Evolutionary conservation across 2,329 filamentous ascomycete species (phyloP).

Genomic region (Pseudogymnoascus sp.): DNA sequence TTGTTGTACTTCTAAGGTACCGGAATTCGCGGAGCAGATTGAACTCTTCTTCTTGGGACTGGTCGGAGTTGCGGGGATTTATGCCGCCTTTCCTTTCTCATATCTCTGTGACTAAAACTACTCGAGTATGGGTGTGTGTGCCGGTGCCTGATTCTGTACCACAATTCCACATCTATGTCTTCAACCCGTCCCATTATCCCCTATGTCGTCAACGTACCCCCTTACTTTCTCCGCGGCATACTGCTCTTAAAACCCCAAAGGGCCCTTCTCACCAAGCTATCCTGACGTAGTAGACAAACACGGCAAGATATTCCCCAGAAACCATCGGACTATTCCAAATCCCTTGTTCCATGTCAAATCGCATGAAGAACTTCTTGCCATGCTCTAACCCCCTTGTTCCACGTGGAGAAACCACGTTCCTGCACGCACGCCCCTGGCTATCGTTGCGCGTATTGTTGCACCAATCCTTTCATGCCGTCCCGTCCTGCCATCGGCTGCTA

Average conservation of each 20-base stretch:
- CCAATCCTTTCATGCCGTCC: not conserved
- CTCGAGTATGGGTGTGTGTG: not conserved
- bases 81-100: not conserved
- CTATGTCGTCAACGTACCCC: not conserved
- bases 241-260: not conserved
- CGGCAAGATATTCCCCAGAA: not conserved
- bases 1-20: not conserved
- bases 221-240: not conserved
- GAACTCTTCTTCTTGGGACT: no score
- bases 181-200: not conserved
- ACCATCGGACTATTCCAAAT: not conserved
- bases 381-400: not conserved
- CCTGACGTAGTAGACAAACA: not conserved
- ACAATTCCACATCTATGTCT: not conserved
- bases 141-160: not conserved
- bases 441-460: not conserved
- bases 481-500: not conserved
- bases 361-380: not conserved
- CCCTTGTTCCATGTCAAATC: constrained; percentile 3
- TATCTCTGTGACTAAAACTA: not conserved
- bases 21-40: no score
- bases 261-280: not conserved
- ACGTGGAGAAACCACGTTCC: not conserved
- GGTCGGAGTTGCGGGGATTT: no score
- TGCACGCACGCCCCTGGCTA: not conserved